Evolutionary conservation across 371 early-diverging fungal genomes (phyloP).

Genomic region (Zychaea mexicana): DNA sequence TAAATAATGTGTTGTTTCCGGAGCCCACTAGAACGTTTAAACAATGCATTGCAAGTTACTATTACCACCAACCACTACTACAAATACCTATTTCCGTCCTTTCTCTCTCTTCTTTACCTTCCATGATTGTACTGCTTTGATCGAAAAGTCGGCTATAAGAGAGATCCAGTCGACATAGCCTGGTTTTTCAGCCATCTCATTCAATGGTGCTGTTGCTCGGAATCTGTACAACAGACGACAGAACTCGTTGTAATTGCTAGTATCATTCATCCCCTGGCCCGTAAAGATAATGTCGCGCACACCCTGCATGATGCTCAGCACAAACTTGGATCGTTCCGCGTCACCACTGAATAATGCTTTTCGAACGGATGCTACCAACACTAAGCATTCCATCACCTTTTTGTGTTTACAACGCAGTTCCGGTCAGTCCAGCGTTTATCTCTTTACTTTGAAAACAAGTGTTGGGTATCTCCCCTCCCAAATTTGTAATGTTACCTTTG

Average conservation of each 20-base stretch:
- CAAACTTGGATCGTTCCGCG: slow-evolving; percentile 67
- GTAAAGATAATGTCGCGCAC: slow-evolving; percentile 67
- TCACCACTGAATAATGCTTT: slow-evolving; percentile 81
- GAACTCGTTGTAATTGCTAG: slow-evolving; percentile 84
- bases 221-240: slow-evolving; percentile 84
- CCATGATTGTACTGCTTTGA: slow-evolving; percentile 75
- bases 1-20: slow-evolving; percentile 78
- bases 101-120: slow-evolving; percentile 48
- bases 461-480: no score
- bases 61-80: no score
- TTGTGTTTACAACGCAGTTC: slow-evolving; percentile 1
- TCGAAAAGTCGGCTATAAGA: slow-evolving; percentile 72
- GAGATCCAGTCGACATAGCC: slow-evolving; percentile 77
- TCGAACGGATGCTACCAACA: slow-evolving; percentile 78
- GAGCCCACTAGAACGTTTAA: slow-evolving; percentile 60
- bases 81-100: not conserved
- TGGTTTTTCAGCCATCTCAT: slow-evolving; percentile 73
- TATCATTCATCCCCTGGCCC: slow-evolving; percentile 67
- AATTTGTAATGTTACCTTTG: slow-evolving; percentile 39
- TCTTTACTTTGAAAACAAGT: no score
- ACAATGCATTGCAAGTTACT: no score
- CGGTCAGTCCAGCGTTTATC: no score
- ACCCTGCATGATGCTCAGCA: slow-evolving; percentile 73
- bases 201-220: slow-evolving; percentile 76
- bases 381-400: slow-evolving; percentile 83